Percentiles rank a stretch among this genome's conserved stretches.
Evolutionary conservation across 352 stramenopile genomes (phyloP).

Genomic region (Phytophthora syringae): DNA sequence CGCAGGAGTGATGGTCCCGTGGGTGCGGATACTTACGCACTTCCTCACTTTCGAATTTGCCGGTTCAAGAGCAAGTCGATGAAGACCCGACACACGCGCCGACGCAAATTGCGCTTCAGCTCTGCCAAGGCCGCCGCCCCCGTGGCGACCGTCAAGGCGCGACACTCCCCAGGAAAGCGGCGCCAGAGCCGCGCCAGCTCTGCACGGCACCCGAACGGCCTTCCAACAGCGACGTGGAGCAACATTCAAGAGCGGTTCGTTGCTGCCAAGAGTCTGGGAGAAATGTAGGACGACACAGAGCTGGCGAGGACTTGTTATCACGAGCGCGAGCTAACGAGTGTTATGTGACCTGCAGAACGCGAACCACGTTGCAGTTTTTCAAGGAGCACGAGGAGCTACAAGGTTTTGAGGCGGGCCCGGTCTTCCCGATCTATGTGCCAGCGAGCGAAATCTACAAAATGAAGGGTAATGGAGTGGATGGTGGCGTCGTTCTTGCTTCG

Average conservation of each 20-base stretch:
- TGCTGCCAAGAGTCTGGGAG: constrained; percentile 51
- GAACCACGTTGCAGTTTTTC: constrained; percentile 66
- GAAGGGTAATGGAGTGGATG: constrained; percentile 50
- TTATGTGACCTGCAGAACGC: constrained; percentile 52
- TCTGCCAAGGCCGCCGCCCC: constrained; percentile 12
- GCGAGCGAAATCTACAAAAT: constrained; percentile 73
- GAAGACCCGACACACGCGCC: constrained; percentile 27
- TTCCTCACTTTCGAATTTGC: constrained; percentile 42
- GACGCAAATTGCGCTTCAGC: constrained; percentile 39
- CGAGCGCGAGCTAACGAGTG: too few relatives aligned
- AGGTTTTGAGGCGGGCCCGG: constrained; percentile 2
- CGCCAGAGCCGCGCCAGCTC: constrained; percentile 19
- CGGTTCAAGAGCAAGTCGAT: constrained; percentile 24
- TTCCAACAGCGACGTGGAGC: constrained; percentile 40
- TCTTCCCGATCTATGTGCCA: constrained; percentile 57
- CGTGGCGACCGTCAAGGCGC: constrained; percentile 21
- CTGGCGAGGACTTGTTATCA: too few relatives aligned
- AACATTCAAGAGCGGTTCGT: constrained; percentile 46
- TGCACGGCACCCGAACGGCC: not conserved
- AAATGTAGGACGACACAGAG: constrained; percentile 44
- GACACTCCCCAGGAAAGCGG: constrained; percentile 22
- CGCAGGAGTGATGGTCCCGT: constrained; percentile 34
- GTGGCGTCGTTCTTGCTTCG: constrained; percentile 4
- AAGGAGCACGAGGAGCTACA: constrained; percentile 60
- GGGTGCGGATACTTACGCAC: constrained; percentile 16